phyloP scores from a whole-genome alignment of 2,329 filamentous ascomycete species.

The Aureobasidium sp. region DNA sequence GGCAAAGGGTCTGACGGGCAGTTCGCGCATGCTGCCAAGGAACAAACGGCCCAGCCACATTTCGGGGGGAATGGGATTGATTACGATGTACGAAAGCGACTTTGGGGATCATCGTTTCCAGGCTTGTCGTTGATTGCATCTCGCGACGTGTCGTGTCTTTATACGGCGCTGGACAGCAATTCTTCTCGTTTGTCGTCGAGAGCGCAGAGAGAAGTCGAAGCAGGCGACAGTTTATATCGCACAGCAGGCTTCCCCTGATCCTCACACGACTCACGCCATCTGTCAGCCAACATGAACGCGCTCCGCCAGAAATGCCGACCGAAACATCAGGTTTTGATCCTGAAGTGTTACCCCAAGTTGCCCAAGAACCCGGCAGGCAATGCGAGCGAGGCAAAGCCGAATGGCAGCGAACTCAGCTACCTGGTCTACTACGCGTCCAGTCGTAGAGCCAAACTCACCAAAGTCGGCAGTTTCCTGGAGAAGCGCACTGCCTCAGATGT shows the following conservation, averaged over 20 bases:
- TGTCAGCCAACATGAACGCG: conserved; percentile 41
- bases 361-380: conserved; percentile 57
- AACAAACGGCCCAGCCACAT: conserved; percentile 12
- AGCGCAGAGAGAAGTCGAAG: background rate
- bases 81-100: conserved; percentile 8
- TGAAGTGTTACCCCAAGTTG: conserved; percentile 93
- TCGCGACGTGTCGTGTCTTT: conserved; percentile 10
- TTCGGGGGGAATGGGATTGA: background rate
- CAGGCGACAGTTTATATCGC: background rate
- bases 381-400: conserved; percentile 89
- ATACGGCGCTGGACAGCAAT: background rate
- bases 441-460: conserved; percentile 88
- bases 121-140: conserved; percentile 6
- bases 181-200: background rate
- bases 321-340: conserved; percentile 91
- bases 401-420: conserved; percentile 94
- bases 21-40: background rate
- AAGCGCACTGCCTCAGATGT: conserved; percentile 90
- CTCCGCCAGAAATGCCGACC: conserved; percentile 63
- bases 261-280: background rate
- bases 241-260: background rate
- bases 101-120: background rate
- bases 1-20: background rate
- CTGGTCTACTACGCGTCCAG: conserved; percentile 95
- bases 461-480: conserved; percentile 90